phyloP scores from a whole-genome alignment of 2,329 filamentous ascomycete genomes.

The Colletotrichum shisoi region DNA sequence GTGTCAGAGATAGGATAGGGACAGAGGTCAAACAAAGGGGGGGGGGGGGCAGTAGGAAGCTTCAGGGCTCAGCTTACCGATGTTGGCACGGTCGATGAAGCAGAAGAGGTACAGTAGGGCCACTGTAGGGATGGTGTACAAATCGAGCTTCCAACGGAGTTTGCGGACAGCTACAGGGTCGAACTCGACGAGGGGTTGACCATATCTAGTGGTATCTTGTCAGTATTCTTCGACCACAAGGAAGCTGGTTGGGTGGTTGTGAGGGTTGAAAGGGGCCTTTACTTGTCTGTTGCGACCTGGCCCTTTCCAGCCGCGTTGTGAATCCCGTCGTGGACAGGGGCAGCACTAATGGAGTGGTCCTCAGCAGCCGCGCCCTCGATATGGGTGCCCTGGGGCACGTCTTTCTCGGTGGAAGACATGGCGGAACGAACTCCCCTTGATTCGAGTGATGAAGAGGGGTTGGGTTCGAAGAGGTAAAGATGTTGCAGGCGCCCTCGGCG shows the following conservation, averaged over 20 bases:
- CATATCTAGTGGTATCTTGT: constrained; percentile 51
- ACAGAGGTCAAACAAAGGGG: neutral
- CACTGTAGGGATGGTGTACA: constrained; percentile 71
- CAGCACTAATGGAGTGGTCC: constrained; percentile 32
- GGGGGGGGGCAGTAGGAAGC: rapidly evolving
- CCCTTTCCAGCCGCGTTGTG: constrained; percentile 53
- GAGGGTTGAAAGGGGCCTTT: constrained; percentile 22
- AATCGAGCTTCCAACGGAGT: constrained; percentile 70
- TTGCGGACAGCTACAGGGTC: constrained; percentile 65
- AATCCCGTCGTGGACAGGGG: constrained; percentile 30
- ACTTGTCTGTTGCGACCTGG: constrained; percentile 58
- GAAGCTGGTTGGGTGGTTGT: rapidly evolving
- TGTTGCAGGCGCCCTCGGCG: neutral
- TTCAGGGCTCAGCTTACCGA: constrained; percentile 58
- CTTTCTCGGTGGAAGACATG: constrained; percentile 36
- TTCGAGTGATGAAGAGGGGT: too few relatives aligned
- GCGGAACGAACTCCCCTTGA: too few relatives aligned
- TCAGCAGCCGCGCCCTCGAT: constrained; percentile 25
- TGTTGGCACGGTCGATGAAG: constrained; percentile 78
- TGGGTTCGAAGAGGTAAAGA: neutral
- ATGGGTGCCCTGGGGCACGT: constrained; percentile 12
- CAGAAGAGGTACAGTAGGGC: constrained; percentile 74
- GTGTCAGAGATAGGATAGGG: neutral
- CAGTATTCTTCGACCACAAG: neutral
- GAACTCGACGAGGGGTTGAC: constrained; percentile 60